These are phyloP conservation scores for Nakazawaea pomicola DNA, from an alignment of 805 yeast genomes.

Conservation along the genomic window DNA sequence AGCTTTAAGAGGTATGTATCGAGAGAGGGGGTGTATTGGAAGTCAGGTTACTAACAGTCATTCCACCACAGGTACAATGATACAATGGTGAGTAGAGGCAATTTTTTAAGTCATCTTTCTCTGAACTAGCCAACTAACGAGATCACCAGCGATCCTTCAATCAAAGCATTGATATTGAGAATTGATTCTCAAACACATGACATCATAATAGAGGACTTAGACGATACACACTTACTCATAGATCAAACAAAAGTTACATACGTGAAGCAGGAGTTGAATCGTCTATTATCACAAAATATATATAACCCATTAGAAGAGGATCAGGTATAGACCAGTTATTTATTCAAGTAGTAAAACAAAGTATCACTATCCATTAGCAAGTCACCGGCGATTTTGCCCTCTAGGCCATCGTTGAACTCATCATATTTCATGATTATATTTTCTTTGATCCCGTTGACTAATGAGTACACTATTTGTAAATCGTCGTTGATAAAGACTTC, in stretches of 20 bases:
- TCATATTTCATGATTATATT: conserved; percentile 55
- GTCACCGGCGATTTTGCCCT: conserved; percentile 7
- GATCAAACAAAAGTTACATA: conserved; percentile 71
- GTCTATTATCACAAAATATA: conserved; percentile 73
- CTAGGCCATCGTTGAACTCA: conserved; percentile 34
- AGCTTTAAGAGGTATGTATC: conserved; percentile 9
- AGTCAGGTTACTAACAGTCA: not conserved
- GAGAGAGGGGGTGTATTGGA: not conserved
- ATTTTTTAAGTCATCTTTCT: too few species aligned
- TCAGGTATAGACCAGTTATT: conserved; percentile 23
- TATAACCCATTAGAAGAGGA: conserved; percentile 82
- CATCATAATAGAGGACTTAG: conserved; percentile 71
- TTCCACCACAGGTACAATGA: conserved; percentile 35
- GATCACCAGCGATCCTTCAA: conserved; percentile 77
- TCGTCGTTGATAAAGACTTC: conserved; percentile 51
- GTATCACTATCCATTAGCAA: conserved; percentile 56
- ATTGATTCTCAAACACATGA: conserved; percentile 76
- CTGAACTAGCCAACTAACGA: too few species aligned
- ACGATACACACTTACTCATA: conserved; percentile 84
- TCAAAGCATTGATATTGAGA: conserved; percentile 76
- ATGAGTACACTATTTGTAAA: conserved; percentile 38
- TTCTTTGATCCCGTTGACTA: conserved; percentile 65
- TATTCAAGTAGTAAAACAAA: conserved; percentile 35
- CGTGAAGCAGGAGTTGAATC: conserved; percentile 73
- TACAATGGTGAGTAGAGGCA: conserved; percentile 36